Evolutionary conservation across 2,329 filamentous ascomycete genomes (phyloP).

Genomic region (Geosmithia putterillii): DNA sequence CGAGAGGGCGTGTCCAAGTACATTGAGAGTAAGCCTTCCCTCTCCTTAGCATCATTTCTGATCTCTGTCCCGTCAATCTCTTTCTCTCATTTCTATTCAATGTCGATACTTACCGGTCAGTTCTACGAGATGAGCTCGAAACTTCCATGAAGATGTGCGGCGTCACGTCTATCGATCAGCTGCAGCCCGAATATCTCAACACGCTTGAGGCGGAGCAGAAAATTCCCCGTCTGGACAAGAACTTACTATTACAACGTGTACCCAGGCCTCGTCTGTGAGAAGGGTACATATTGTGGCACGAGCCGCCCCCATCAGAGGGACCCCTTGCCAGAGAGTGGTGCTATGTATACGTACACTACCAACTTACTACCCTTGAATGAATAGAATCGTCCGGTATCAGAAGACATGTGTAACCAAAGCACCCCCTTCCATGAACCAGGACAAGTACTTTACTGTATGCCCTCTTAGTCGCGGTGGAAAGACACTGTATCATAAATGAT

Average conservation of each 20-base stretch:
- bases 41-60: neutral
- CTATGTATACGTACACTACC: too few relatives aligned
- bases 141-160: slow-evolving; percentile 56
- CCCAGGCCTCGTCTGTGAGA: too few relatives aligned
- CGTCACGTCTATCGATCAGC: slow-evolving; percentile 45
- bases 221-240: slow-evolving; percentile 17
- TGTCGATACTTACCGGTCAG: slow-evolving; percentile 1
- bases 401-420: too few relatives aligned
- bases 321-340: too few relatives aligned
- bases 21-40: slow-evolving; percentile 31
- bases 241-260: neutral
- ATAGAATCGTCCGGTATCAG: too few relatives aligned
- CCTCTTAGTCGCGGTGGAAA: too few relatives aligned
- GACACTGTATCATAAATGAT: too few relatives aligned
- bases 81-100: neutral
- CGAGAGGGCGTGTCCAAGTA: slow-evolving; percentile 40
- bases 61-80: neutral
- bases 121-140: slow-evolving; percentile 46
- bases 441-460: too few relatives aligned
- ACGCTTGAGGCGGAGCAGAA: slow-evolving; percentile 34
- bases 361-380: too few relatives aligned
- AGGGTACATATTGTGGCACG: too few relatives aligned
- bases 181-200: slow-evolving; percentile 50
- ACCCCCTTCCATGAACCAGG: too few relatives aligned
- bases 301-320: too few relatives aligned